Evolutionary conservation across 495 filamentous ascomycete genomes (phyloP), one percentile per base, ranked within the genome.

Genomic region (Xylaria sp.): DNA sequence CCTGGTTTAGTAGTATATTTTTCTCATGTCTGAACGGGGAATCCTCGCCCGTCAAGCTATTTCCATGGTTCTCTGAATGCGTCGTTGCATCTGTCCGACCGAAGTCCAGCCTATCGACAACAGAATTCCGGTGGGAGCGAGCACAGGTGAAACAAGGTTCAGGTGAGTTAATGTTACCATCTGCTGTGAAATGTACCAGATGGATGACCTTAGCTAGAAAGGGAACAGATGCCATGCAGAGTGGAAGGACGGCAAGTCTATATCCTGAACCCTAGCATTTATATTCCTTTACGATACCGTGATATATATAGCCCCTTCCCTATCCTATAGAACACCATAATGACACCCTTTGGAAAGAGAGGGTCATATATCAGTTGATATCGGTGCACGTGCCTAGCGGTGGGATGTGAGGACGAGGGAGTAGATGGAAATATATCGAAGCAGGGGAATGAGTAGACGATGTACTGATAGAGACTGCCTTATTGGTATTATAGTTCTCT

Each of bases 41-140:
- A 15, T 17, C 12, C 26, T 21, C 2, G 21, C 26, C 50, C 6
- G 2, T 29, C 12, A 29, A 55, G 24, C 52, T 55, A 6, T 55
- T 37, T 55, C 3, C 9, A 15, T 29, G 26, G 1, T 4, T 5
- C 24, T 31, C 52, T 15, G 12, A 24, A 14, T 55, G 24, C 26
- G 4, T 26, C 52, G 52, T 29, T 55, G 12, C 52, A 55, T 55
- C 26, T 55, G 52, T 55, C 52, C 52, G 15, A 55, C 52, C 50
- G 17, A 17, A 29, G 12, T 53, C 24, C 9, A 9, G 31, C 19
- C 52, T 55, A 55, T 55, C 26, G 12, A 31, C 52, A 14, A 26
- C 17, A 11, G 17, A 55, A 55, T 55, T 17, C 1, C 19, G 19
- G 19, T 12, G 19, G 19, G n/a, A 48, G n/a, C 5, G 14, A 29